Evolutionary conservation across 768 basidiomycete genomes (phyloP).

Genomic region (Termitomyces sp.): DNA sequence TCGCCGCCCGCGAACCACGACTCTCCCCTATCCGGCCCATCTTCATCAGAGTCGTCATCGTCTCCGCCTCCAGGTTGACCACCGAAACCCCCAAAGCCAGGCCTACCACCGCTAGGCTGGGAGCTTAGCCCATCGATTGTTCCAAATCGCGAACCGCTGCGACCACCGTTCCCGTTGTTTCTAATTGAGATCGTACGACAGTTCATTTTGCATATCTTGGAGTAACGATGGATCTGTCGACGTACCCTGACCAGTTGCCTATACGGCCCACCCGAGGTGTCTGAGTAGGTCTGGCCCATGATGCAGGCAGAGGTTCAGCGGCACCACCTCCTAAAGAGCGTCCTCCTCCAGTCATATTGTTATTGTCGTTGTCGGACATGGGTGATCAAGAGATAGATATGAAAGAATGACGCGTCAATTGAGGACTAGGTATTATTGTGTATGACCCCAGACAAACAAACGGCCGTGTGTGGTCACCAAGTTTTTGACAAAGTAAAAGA

Average conservation of each 20-base stretch:
- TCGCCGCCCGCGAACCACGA: conserved; percentile 95
- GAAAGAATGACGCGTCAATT: conserved; percentile 1
- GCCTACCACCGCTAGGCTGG: neutral
- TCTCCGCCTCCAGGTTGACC: conserved; percentile 9
- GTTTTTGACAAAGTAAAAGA: too few species aligned
- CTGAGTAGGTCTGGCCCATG: conserved; percentile 35
- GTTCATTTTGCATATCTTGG: neutral
- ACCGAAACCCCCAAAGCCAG: conserved; percentile 12
- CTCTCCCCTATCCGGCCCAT: conserved; percentile 48
- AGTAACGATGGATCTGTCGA: neutral
- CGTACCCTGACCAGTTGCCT: conserved; percentile 42
- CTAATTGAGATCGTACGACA: neutral
- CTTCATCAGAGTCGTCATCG: conserved; percentile 44
- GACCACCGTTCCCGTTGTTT: conserved; percentile 7
- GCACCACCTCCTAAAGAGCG: conserved; percentile 43
- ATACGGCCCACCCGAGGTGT: conserved; percentile 45
- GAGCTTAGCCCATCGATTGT: conserved; percentile 22
- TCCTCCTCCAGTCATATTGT: conserved; percentile 29
- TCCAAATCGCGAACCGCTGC: conserved; percentile 21
- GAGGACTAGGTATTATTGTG: neutral
- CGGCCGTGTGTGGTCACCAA: too few species aligned
- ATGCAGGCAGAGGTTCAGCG: conserved; percentile 41
- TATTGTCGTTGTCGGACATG: conserved; percentile 32
- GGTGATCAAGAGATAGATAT: neutral
- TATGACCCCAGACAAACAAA: neutral